These are phyloP conservation scores for Bipolaris zeicola DNA, from an alignment of 2,329 filamentous ascomycete genomes.

Conservation along the genomic window DNA sequence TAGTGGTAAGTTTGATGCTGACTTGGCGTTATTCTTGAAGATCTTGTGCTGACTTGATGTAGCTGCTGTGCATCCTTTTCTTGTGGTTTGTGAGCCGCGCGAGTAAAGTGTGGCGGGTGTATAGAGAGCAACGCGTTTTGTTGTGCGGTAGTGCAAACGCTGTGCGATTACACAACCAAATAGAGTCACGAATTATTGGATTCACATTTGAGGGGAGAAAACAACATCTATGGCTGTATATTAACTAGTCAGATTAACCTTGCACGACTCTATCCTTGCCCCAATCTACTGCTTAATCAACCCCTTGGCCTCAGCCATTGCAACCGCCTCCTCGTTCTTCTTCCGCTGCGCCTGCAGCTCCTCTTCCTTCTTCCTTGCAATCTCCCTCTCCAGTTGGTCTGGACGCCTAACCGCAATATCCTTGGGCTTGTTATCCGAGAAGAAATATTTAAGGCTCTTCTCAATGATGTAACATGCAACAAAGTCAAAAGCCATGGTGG, in stretches of 20 bases:
- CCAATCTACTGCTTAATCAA: constrained; percentile 9
- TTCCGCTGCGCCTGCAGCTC: constrained; percentile 47
- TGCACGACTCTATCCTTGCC: not conserved
- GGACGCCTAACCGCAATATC: constrained; percentile 87
- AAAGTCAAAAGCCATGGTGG: constrained; percentile 87
- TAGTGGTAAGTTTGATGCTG: constrained; percentile 22
- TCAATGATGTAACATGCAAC: constrained; percentile 86
- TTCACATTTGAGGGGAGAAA: not conserved
- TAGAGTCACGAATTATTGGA: too few species aligned
- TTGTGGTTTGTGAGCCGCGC: constrained; percentile 18
- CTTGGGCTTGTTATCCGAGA: constrained; percentile 90
- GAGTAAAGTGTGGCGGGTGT: not conserved
- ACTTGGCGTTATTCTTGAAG: not conserved
- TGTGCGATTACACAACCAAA: too few species aligned
- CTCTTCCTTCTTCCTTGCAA: constrained; percentile 67
- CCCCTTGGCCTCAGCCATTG: constrained; percentile 27
- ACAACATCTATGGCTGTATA: constrained; percentile 1
- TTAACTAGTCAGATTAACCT: constrained; percentile 2
- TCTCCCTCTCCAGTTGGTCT: constrained; percentile 83
- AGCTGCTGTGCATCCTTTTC: constrained; percentile 16
- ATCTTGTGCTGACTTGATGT: not conserved
- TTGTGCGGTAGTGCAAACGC: not conserved
- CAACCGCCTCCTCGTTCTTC: constrained; percentile 41
- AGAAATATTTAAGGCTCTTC: constrained; percentile 79
- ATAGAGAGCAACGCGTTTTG: too few species aligned